phyloP scores from a whole-genome alignment of 2,329 filamentous ascomycete genomes.

The Aureobasidium lini region DNA sequence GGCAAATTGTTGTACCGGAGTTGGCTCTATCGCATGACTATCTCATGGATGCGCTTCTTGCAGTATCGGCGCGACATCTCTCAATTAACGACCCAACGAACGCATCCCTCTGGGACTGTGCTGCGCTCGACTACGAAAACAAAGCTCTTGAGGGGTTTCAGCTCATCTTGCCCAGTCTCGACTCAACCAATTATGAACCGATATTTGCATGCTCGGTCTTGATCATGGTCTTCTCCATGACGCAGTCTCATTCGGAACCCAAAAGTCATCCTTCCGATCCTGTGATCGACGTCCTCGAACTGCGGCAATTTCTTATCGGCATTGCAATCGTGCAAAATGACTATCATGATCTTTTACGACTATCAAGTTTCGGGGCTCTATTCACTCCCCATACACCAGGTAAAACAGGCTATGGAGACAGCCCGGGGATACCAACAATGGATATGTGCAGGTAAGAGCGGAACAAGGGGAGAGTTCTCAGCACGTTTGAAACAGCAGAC shows the following conservation, averaged over 20 bases:
- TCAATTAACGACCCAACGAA: neutral
- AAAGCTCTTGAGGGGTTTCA: neutral
- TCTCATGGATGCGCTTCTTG: neutral
- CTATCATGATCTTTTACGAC: neutral
- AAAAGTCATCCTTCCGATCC: neutral
- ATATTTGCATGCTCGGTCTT: neutral
- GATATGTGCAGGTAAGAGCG: neutral
- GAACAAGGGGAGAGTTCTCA: too few species aligned
- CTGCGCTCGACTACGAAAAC: conserved; percentile 5
- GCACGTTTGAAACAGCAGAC: neutral
- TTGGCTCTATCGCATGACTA: neutral
- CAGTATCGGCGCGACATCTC: neutral
- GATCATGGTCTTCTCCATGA: neutral
- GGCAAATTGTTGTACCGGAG: conserved; percentile 1
- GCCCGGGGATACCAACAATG: neutral
- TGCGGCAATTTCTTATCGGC: neutral
- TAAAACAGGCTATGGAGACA: neutral
- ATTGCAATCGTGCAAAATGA: neutral
- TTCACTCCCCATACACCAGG: neutral
- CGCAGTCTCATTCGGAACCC: neutral
- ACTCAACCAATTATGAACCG: neutral
- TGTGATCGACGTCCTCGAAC: neutral
- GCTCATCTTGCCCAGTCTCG: neutral
- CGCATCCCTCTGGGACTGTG: neutral
- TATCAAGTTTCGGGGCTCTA: neutral